Evolutionary conservation across 2,329 filamentous ascomycete species (phyloP).

Genomic region (Verticillium isaacii): DNA sequence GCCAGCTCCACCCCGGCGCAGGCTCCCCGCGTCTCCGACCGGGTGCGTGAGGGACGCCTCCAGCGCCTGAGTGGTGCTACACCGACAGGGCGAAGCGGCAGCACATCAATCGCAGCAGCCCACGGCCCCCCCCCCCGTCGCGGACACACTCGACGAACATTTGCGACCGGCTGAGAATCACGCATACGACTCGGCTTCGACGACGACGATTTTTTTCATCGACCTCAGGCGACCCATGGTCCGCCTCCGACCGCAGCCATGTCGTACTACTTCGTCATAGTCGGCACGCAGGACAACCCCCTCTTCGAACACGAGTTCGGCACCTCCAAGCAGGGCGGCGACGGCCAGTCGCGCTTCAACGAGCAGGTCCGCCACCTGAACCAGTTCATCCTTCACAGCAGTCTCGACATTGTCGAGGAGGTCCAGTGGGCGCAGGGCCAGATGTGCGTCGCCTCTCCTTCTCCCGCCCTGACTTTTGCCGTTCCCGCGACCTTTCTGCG

Average conservation of each 20-base stretch:
- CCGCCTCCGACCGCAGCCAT: slow-evolving; percentile 43
- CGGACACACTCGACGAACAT: slow-evolving; percentile 11
- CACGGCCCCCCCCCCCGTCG: not conserved
- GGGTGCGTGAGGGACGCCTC: not conserved
- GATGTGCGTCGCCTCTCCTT: slow-evolving; percentile 54
- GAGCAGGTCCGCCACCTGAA: slow-evolving; percentile 91
- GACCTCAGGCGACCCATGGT: slow-evolving; percentile 2
- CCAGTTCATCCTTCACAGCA: slow-evolving; percentile 94
- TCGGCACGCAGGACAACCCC: slow-evolving; percentile 92
- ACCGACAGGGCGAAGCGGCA: no score
- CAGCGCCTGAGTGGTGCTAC: no score
- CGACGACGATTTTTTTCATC: slow-evolving; percentile 16
- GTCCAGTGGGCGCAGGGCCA: slow-evolving; percentile 86
- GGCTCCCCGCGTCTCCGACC: not conserved
- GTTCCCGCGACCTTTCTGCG: not conserved
- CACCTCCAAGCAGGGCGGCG: slow-evolving; percentile 91
- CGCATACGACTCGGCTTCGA: not conserved
- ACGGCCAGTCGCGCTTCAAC: slow-evolving; percentile 83
- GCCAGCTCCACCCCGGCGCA: not conserved
- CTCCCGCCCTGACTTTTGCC: slow-evolving; percentile 11
- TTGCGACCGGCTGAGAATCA: not conserved
- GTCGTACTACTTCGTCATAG: slow-evolving; percentile 98
- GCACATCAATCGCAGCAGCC: not conserved
- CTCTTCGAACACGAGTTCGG: slow-evolving; percentile 97
- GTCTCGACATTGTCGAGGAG: slow-evolving; percentile 92